Conservation (phyloP, 2,329 filamentous ascomycete species). For the Domatiomyces globalis region DNA sequence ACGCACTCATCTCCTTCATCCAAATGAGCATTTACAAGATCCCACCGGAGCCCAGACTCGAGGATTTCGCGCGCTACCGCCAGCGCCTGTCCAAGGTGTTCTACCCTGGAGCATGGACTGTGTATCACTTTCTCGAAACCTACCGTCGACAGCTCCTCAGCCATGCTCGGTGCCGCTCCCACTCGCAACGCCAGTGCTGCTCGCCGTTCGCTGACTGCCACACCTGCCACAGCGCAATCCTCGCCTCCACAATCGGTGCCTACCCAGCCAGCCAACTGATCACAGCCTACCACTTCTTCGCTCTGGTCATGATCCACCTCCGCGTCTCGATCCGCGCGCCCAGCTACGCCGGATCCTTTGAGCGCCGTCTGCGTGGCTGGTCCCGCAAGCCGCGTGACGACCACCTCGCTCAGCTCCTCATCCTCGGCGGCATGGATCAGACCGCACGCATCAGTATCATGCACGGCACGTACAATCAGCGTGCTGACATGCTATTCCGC, state of each 20-base stretch:
- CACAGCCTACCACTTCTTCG: conserved; percentile 13
- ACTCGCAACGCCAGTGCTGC: neutral
- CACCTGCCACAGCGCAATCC: conserved; percentile 2
- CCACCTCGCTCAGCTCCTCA: conserved; percentile 11
- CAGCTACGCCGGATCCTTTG: conserved; percentile 1
- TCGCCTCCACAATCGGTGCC: conserved; percentile 4
- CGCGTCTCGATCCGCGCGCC: conserved; percentile 11
- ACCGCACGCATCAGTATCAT: conserved; percentile 12
- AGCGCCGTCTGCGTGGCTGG: too few species aligned
- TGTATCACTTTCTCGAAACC: conserved; percentile 15
- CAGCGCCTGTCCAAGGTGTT: conserved; percentile 8
- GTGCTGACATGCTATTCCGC: conserved; percentile 7
- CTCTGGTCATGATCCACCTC: conserved; percentile 11
- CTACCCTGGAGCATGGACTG: conserved; percentile 9
- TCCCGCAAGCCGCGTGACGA: conserved; percentile 5
- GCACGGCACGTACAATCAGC: conserved; percentile 13
- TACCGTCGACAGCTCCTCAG: conserved; percentile 11
- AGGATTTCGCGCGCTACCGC: conserved; percentile 11
- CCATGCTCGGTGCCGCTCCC: conserved; percentile 7
- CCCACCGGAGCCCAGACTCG: conserved; percentile 5
- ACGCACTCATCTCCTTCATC: conserved; percentile 7
- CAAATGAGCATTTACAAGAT: conserved; percentile 15
- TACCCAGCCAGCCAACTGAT: conserved; percentile 11
- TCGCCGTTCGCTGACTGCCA: conserved; percentile 4
- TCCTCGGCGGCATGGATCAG: conserved; percentile 11